These are phyloP conservation scores for Exophiala spinifera DNA, from an alignment of 2,329 filamentous ascomycete genomes.

Conservation along the genomic window DNA sequence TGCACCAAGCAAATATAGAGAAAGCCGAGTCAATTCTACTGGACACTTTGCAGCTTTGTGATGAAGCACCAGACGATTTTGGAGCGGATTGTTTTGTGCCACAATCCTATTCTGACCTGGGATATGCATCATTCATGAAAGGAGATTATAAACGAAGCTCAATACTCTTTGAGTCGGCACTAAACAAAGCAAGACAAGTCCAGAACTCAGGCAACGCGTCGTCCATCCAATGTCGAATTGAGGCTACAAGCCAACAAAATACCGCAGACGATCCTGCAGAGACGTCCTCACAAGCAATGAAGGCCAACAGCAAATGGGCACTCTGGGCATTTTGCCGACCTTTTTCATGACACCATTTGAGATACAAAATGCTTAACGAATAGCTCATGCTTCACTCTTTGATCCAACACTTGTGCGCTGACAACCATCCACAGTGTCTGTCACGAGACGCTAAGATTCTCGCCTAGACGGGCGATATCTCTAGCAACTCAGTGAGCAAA, in stretches of 20 bases:
- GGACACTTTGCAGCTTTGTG: not conserved
- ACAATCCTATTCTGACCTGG: conserved; percentile 10
- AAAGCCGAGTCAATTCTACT: conserved; percentile 5
- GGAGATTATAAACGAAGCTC: conserved; percentile 1
- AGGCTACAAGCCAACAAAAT: not conserved
- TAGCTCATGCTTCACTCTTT: no score
- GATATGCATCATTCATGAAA: not conserved
- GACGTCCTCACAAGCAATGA: not conserved
- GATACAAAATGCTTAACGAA: not conserved
- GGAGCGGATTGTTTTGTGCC: conserved; percentile 1
- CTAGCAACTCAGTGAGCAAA: no score
- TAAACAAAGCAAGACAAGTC: conserved; percentile 7
- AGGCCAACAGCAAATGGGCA: not conserved
- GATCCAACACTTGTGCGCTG: no score
- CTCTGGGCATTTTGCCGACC: not conserved
- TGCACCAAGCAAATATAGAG: conserved; percentile 5
- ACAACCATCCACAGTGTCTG: no score
- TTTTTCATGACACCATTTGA: not conserved
- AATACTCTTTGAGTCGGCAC: conserved; percentile 1
- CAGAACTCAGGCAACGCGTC: conserved; percentile 1
- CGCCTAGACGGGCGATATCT: no score
- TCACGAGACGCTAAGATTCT: no score
- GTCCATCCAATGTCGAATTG: conserved; percentile 5
- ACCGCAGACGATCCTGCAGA: not conserved
- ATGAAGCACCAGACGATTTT: not conserved